A percentile compares a stretch with the other conserved stretches of the same genome.
Evolutionary conservation across 1,284 basidiomycete genomes (phyloP).

Genomic region (Ustilago cynodontis): DNA sequence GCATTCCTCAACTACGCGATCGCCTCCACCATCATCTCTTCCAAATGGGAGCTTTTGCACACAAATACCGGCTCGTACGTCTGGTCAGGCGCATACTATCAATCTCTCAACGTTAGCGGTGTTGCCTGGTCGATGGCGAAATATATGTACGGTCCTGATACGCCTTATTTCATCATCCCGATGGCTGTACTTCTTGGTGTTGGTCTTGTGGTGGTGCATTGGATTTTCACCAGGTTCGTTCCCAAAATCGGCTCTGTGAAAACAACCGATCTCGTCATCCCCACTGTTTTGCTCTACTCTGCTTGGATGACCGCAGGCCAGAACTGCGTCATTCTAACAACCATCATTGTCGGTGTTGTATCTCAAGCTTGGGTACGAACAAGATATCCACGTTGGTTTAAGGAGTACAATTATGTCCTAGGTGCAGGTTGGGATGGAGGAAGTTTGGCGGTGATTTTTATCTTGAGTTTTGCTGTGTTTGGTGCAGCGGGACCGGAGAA

Average conservation of each 20-base stretch:
- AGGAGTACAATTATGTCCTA: constrained; percentile 79
- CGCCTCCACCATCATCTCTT: constrained; percentile 30
- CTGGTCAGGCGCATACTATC: constrained; percentile 42
- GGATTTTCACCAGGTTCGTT: constrained; percentile 13
- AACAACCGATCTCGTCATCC: constrained; percentile 22
- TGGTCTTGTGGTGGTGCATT: constrained; percentile 30
- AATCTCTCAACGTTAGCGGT: constrained; percentile 34
- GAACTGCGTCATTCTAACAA: constrained; percentile 74
- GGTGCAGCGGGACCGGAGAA: constrained; percentile 75
- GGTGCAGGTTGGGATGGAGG: constrained; percentile 79
- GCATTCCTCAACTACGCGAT: constrained; percentile 52
- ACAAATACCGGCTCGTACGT: constrained; percentile 43
- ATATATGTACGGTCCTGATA: constrained; percentile 32
- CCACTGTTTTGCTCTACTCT: constrained; percentile 35
- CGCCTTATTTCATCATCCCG: constrained; percentile 43
- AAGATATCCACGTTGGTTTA: constrained; percentile 75
- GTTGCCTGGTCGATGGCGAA: constrained; percentile 51
- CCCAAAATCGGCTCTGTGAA: constrained; percentile 19
- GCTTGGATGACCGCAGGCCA: constrained; percentile 73
- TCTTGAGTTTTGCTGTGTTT: constrained; percentile 78
- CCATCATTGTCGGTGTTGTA: constrained; percentile 75
- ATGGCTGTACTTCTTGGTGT: constrained; percentile 41
- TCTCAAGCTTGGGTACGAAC: constrained; percentile 76
- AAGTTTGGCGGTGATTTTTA: constrained; percentile 78
- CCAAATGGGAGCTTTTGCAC: constrained; percentile 45